Evolutionary conservation across 148 eudicot genomes (phyloP).

Genomic region (Nepenthes mirabilis): DNA sequence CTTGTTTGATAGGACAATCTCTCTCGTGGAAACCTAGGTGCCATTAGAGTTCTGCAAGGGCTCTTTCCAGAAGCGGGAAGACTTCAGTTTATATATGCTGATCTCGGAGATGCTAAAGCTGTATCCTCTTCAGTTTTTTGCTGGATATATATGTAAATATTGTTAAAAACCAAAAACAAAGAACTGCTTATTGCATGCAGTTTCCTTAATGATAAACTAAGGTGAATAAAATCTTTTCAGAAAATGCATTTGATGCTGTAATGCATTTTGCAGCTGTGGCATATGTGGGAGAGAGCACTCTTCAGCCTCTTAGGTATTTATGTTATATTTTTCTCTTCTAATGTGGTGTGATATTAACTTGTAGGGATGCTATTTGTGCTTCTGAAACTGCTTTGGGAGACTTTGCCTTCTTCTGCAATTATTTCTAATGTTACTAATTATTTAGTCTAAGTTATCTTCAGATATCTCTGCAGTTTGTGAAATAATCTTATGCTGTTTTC

Average conservation of each 20-base stretch:
- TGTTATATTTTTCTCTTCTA: neutral
- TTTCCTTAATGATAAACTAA: slow-evolving; percentile 12
- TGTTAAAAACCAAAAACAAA: no score
- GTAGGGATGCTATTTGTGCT: no score
- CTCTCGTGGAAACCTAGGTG: slow-evolving; percentile 88
- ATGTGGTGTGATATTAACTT: no score
- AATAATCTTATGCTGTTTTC: no score
- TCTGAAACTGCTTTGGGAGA: no score
- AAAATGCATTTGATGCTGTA: slow-evolving; percentile 94
- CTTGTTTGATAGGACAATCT: slow-evolving; percentile 57
- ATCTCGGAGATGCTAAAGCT: slow-evolving; percentile 66
- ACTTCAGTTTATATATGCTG: slow-evolving; percentile 84
- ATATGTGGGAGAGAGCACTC: slow-evolving; percentile 96
- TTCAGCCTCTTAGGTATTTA: slow-evolving; percentile 73
- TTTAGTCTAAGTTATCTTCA: no score
- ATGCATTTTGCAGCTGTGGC: slow-evolving; percentile 98
- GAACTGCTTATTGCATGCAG: no score
- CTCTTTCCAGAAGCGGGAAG: slow-evolving; percentile 76
- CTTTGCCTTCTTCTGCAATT: no score
- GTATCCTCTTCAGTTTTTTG: slow-evolving; percentile 33
- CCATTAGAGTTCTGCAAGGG: slow-evolving; percentile 59
- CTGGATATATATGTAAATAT: no score
- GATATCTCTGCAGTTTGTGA: no score
- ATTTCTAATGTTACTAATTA: no score
- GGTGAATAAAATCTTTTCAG: slow-evolving; percentile 74